Evolutionary conservation across 768 basidiomycete genomes (phyloP), one percentile per base, ranked within the genome.

Genomic region (Botryobasidium botryosum): DNA sequence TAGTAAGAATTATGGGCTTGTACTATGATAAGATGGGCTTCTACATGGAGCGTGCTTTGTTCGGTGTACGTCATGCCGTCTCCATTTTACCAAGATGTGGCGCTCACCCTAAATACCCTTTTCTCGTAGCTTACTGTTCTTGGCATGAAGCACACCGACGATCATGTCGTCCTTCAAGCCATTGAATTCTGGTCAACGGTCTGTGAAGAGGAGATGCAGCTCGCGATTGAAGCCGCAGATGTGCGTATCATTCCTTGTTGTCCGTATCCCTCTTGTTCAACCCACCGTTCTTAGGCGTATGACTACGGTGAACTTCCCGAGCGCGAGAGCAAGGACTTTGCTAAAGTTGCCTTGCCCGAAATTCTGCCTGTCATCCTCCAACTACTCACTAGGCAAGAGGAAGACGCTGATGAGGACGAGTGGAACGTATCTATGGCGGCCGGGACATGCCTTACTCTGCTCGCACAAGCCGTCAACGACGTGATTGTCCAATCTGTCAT

Each of bases 141-240:
- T 59, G 94, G 94, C 31, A 99, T 99, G 94, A 88, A 88, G 60
- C 79, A 91, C 54, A 61, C 64, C 5, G 90, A 97, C 52, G 90
- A 94, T 54, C 68, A 76, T 5, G 91, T 99, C 29, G 87, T 90
- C 0, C 63, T 96, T 24, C 94, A 99, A 61, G 94, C 94, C 20
- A 80, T 99, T 43, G 94, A 99, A 58, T 99, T 99, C 63, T 99
- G 94, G 94, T 91, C 91, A 4, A 96, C 92, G 6, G 92, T 97
- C 1, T 96, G 90, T 56, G 92, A 99, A 59, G 87, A 94, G 60
- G 94, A 99, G 61, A 77, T 88, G 20, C 91, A 96, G 46, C 68
- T 96, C 39, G 78, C 81, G 17, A 71, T 87, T 52, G 91, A 96
- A 57, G 84, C 84, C 2, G 79, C 85, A 50, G 92, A 96, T 68